These are phyloP conservation scores for Debaryomyces fabryi DNA, from an alignment of 1,139 yeast genomes.

Conservation along the genomic window DNA sequence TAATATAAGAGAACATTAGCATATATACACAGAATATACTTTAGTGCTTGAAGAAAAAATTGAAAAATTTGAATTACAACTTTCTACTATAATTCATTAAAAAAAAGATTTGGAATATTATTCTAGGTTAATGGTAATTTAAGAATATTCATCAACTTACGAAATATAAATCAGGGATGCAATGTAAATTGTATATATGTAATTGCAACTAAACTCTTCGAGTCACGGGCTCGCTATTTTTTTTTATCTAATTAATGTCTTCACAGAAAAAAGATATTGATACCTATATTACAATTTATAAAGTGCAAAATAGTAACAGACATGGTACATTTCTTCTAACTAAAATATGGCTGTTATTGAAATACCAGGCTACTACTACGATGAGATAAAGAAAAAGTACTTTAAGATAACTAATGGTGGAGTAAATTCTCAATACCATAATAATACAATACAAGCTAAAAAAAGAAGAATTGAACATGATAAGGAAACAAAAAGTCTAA, in stretches of 20 bases:
- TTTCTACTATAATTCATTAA: too few relatives aligned
- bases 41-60: too few relatives aligned
- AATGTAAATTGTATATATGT: background rate
- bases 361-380: slow-evolving; percentile 54
- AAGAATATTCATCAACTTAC: too few relatives aligned
- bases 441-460: slow-evolving; percentile 34
- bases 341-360: slow-evolving; percentile 14
- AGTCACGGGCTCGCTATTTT: too few relatives aligned
- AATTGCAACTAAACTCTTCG: background rate
- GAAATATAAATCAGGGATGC: too few relatives aligned
- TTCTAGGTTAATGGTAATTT: too few relatives aligned
- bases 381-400: slow-evolving; percentile 42
- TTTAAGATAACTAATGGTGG: slow-evolving; percentile 49
- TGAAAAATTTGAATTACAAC: too few relatives aligned
- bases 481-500: background rate
- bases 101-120: too few relatives aligned
- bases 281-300: too few relatives aligned
- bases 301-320: background rate
- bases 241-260: too few relatives aligned
- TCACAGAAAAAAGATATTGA: too few relatives aligned
- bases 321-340: background rate
- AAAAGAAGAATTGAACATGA: slow-evolving; percentile 23
- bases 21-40: background rate
- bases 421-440: slow-evolving; percentile 30
- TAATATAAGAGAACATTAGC: background rate